These are phyloP conservation scores for Chaetomium strumarium DNA, from an alignment of 2,329 filamentous ascomycete species.

Conservation along the genomic window DNA sequence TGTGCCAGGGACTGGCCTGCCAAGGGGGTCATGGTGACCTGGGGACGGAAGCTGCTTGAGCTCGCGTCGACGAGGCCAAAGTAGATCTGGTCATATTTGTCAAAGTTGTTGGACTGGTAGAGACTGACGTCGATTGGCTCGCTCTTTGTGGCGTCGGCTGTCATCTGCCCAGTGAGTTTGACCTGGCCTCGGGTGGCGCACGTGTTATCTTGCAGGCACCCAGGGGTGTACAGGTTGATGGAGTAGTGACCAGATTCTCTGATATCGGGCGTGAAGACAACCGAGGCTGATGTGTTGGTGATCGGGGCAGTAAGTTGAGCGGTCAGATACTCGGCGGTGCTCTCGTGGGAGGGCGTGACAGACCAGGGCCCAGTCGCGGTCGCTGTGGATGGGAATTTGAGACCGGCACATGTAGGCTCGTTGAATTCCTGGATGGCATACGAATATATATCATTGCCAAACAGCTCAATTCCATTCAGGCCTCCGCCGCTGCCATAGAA, in stretches of 20 bases:
- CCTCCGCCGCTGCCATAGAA: constrained; percentile 87
- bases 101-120: constrained; percentile 89
- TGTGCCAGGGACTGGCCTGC: constrained; percentile 54
- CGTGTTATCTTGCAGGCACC: constrained; percentile 72
- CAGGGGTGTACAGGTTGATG: constrained; percentile 86
- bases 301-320: constrained; percentile 54
- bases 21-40: constrained; percentile 69
- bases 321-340: constrained; percentile 70
- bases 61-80: constrained; percentile 76
- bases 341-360: constrained; percentile 59
- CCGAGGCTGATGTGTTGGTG: constrained; percentile 54
- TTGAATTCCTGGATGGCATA: constrained; percentile 88
- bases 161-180: constrained; percentile 70
- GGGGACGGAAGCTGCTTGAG: constrained; percentile 67
- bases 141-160: constrained; percentile 38
- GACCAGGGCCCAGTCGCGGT: constrained; percentile 70
- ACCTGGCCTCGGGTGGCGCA: constrained; percentile 74
- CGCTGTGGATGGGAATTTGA: constrained; percentile 58
- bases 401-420: constrained; percentile 70
- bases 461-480: constrained; percentile 78
- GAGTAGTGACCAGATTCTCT: constrained; percentile 87
- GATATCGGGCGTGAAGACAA: constrained; percentile 80
- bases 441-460: constrained; percentile 75
- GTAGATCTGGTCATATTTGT: constrained; percentile 94
- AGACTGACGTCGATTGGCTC: constrained; percentile 55